Evolutionary conservation across 352 stramenopile species (phyloP), one percentile per base, ranked within the genome.

Genomic region (Phytophthora europaea): DNA sequence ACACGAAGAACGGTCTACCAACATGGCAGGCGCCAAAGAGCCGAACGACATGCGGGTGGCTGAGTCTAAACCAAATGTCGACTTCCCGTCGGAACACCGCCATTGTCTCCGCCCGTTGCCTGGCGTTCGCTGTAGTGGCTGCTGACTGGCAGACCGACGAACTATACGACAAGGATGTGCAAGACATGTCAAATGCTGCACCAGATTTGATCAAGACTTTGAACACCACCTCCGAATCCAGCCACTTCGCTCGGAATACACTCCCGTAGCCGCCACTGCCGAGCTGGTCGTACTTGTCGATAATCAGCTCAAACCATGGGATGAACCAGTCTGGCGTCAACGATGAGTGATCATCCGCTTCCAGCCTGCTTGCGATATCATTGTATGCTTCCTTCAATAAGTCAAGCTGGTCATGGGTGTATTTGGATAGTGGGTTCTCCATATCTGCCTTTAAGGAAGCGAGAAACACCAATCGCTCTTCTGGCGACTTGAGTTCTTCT

Each of bases 31-130:
- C 61, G 16, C 61, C 61, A 15, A 69, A 62, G 2, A 69, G 51
- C 9, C 51, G 50, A 16, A 69, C 26, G 7, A 69, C 61, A 8
- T 69, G 34, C 8, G 61, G 61, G 12, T 69, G 61, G 51, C 61
- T 61, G 15, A 69, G 48, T 7, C 61, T n/a, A 34, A 69, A 69
- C 61, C 61, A 69, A 52, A 69, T 62, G 16, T 61, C 61, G 6
- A 62, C 63, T 45, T 70, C 63, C 1, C 31, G 52, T 7, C 53
- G 52, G 28, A 70, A 70, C 36, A 70, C 58, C 8, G 6, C 6
- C 18, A 50, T 28, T 2, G 50, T 47, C 16, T 47, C 53, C 3
- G 12, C 26, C 26, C 31, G 26, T n/a, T 28, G 9, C 16, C 2
- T 16, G 18, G 18, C 5, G 18, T 13, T 36, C 15, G 53, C 1